Evolutionary conservation across 805 yeast species (phyloP).

Genomic region (Lipomyces kockii): DNA sequence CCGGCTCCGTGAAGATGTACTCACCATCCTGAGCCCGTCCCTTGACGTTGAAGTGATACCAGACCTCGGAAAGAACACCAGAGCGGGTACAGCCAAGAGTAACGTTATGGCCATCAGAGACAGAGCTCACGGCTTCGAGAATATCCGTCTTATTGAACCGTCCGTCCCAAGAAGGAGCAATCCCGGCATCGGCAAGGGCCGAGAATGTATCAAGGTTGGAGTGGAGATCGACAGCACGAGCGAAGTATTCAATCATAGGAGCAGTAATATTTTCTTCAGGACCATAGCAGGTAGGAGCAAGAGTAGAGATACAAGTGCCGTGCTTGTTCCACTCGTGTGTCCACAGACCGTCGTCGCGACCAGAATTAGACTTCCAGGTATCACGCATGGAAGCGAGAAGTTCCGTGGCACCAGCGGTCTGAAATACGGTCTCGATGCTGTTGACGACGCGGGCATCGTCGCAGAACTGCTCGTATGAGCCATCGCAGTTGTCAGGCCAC

Average conservation of each 20-base stretch:
- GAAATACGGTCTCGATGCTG: conserved; percentile 55
- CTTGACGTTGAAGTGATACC: conserved; percentile 78
- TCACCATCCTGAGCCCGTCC: conserved; percentile 74
- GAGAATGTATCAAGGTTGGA: conserved; percentile 66
- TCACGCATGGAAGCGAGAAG: conserved; percentile 61
- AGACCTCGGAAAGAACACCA: conserved; percentile 62
- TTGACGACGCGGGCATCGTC: conserved; percentile 60
- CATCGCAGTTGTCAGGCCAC: conserved; percentile 90
- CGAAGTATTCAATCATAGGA: conserved; percentile 71
- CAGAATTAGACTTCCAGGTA: conserved; percentile 76
- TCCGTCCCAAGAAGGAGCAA: conserved; percentile 62
- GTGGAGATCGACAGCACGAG: conserved; percentile 62
- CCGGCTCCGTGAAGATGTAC: conserved; percentile 63
- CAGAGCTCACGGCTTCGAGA: conserved; percentile 39
- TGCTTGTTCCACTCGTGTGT: conserved; percentile 92
- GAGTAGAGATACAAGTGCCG: conserved; percentile 87
- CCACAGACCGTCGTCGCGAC: conserved; percentile 76
- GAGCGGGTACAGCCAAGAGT: conserved; percentile 61
- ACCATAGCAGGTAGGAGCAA: conserved; percentile 72
- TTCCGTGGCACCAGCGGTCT: conserved; percentile 50
- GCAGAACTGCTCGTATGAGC: conserved; percentile 80
- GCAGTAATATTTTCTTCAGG: conserved; percentile 39
- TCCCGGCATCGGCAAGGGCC: conserved; percentile 69
- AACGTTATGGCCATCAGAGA: conserved; percentile 57
- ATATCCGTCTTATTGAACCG: conserved; percentile 60